Evolutionary conservation across 805 yeast species (phyloP), one percentile per base, ranked within the genome.

Genomic region (Lipomyces japonicus): DNA sequence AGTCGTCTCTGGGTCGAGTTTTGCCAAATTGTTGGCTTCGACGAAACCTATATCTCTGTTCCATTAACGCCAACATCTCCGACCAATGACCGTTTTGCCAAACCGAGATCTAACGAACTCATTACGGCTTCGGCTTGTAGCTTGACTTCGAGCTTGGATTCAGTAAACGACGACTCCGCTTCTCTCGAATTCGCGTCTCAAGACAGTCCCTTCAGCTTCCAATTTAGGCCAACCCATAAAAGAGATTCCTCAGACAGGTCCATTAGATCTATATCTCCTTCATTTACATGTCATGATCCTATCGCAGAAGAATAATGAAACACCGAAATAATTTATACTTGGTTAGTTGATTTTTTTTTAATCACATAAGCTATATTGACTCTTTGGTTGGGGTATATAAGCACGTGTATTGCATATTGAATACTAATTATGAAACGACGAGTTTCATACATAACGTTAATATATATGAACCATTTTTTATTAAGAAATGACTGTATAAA

Each of bases 21-120:
- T 42, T 50, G 52, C 38, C 39, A 55, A 16, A 39, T 48, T 19
- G 25, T 53, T 18, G 58, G 58, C 30, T 46, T 44, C 35, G 55
- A 53, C 39, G 42, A 39, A 9, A 24, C 34, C 34, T 42, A 38
- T 16, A 7, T 6, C 37, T 7, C 5, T 12, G 37, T 34, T 14
- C n/a, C 37, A 12, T 14, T 14, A 14, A 34, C 37, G n/a, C n/a
- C 37, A 14, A 34, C 16, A 18, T 12, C 10, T 34, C 10, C 19
- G 9, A 6, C 21, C 37, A 19, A 14, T 14, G 16, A 19, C 21
- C 16, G 37, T 9, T 6, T 34, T 6, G 10, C 37, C 7, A 12
- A 14, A 6, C 19, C 16, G 16, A 12, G 19, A 6, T 34, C 37
- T 6, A 14, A 6, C 37, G n/a, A n/a, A n/a, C n/a, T n/a, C n/a